These are phyloP conservation scores for Aspergillus mulundensis DNA, from an alignment of 495 filamentous ascomycete genomes.

Conservation along the genomic window DNA sequence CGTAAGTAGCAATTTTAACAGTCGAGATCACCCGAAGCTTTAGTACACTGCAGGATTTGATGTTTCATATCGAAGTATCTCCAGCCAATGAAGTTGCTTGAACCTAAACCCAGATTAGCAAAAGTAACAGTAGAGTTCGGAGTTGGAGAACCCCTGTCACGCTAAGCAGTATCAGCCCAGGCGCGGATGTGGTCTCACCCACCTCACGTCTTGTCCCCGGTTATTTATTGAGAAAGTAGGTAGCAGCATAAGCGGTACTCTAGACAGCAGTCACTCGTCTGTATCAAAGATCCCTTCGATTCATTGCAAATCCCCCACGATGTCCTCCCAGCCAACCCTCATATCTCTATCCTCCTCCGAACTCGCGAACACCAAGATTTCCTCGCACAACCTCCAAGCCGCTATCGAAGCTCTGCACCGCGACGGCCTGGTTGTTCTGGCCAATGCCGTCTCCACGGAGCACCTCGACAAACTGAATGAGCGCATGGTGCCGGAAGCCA, in stretches of 20 bases:
- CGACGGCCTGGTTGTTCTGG: constrained; percentile 51
- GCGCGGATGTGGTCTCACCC: no score
- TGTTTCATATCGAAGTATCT: not conserved
- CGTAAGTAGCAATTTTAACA: not conserved
- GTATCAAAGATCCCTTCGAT: not conserved
- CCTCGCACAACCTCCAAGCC: constrained; percentile 44
- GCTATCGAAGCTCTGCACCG: constrained; percentile 43
- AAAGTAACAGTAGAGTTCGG: not conserved
- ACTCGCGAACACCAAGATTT: constrained; percentile 15
- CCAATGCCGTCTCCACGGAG: constrained; percentile 38
- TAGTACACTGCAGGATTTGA: not conserved
- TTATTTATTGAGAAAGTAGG: not conserved
- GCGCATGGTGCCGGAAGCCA: constrained; percentile 51
- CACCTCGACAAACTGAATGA: constrained; percentile 48
- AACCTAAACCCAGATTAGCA: not conserved
- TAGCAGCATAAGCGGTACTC: no score
- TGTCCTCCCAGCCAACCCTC: not conserved
- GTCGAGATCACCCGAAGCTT: not conserved
- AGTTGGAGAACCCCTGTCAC: not conserved
- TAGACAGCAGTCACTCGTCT: no score
- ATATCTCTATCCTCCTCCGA: not conserved
- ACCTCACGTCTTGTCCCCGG: not conserved
- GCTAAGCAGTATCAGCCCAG: no score
- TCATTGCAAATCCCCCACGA: not conserved
- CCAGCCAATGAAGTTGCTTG: not conserved